phyloP scores from a whole-genome alignment of 2,329 filamentous ascomycete species.

The Lachnellula hyalina region DNA sequence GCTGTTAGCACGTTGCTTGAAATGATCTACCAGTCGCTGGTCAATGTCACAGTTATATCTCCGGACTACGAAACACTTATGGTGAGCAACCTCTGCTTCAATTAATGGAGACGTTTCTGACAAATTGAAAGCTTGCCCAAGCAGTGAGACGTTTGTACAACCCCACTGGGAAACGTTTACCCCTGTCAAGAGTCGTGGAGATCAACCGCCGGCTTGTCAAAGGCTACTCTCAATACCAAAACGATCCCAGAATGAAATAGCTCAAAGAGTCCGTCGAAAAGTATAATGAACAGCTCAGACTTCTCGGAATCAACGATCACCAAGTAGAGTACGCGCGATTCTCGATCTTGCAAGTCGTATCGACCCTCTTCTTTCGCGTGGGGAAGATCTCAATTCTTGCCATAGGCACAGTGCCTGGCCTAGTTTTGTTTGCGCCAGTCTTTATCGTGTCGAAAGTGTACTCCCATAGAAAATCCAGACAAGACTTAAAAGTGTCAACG shows the following conservation, averaged over 20 bases:
- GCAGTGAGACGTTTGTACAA: conserved; percentile 78
- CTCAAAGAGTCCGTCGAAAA: conserved; percentile 56
- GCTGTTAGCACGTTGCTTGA: conserved; percentile 79
- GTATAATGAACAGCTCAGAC: conserved; percentile 74
- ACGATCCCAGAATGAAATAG: conserved; percentile 68
- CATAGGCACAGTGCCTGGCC: conserved; percentile 79
- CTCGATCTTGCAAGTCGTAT: conserved; percentile 43
- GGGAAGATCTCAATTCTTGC: conserved; percentile 70
- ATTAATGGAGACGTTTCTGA: too few species aligned
- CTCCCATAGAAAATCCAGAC: conserved; percentile 73
- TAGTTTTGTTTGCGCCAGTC: conserved; percentile 80
- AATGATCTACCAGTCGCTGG: conserved; percentile 76
- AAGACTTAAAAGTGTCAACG: conserved; percentile 79
- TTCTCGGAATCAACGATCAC: conserved; percentile 84
- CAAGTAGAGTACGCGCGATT: conserved; percentile 41
- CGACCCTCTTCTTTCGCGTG: conserved; percentile 70
- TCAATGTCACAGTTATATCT: conserved; percentile 83
- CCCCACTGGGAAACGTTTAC: conserved; percentile 54
- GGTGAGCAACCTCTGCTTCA: too few species aligned
- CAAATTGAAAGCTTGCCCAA: conserved; percentile 60
- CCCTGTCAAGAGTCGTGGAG: conserved; percentile 85
- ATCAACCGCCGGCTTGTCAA: conserved; percentile 85
- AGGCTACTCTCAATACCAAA: conserved; percentile 71
- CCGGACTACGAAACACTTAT: conserved; percentile 86
- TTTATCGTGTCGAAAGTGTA: conserved; percentile 76